Evolutionary conservation across 441 rosid species (phyloP).

Genomic region (Eruca vesicaria): DNA sequence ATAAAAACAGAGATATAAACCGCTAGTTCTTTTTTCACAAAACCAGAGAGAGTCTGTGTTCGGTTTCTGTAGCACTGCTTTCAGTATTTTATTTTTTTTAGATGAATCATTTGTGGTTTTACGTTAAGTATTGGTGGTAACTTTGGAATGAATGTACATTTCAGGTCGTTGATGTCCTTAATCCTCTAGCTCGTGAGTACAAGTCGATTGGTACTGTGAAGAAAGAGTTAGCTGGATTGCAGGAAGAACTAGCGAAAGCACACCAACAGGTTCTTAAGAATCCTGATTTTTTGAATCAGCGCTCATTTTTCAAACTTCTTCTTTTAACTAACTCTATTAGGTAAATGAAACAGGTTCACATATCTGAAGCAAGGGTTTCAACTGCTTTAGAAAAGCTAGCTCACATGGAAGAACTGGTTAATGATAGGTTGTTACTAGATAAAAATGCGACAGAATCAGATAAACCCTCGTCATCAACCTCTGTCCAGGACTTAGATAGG

Average conservation of each 20-base stretch:
- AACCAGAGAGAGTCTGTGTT: neutral
- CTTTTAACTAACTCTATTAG: constrained; percentile 7
- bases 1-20: neutral
- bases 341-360: constrained; percentile 63
- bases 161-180: constrained; percentile 91
- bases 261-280: constrained; percentile 65
- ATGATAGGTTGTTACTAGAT: constrained; percentile 72
- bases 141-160: constrained; percentile 8
- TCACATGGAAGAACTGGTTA: constrained; percentile 84
- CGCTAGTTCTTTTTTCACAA: too few relatives aligned
- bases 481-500: constrained; percentile 42
- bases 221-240: constrained; percentile 87
- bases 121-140: neutral
- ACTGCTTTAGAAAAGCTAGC: constrained; percentile 91
- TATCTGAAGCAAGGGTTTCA: constrained; percentile 90
- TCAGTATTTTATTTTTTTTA: neutral
- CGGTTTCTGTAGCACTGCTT: neutral
- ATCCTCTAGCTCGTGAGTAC: constrained; percentile 92
- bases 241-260: constrained; percentile 77
- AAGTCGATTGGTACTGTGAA: constrained; percentile 88
- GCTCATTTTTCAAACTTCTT: neutral
- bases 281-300: neutral
- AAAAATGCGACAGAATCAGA: constrained; percentile 45
- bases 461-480: constrained; percentile 48
- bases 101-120: neutral